Evolutionary conservation across 495 filamentous ascomycete genomes (phyloP), one percentile per base, ranked within the genome.

Genomic region (Acidiella bohemica): DNA sequence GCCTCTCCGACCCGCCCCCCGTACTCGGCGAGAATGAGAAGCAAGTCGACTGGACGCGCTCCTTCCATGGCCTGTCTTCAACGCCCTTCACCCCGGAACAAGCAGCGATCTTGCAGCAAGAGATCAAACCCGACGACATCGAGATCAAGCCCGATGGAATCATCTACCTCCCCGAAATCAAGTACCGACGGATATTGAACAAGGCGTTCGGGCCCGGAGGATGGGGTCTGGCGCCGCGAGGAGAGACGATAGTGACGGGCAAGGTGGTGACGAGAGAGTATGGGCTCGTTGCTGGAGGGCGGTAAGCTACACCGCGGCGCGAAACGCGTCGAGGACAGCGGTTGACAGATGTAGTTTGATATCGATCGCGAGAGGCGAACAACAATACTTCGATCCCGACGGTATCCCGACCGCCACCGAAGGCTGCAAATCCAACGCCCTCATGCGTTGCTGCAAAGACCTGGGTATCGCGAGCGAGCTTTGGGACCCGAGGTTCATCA

Each of bases 131-230:
- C 5, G 71, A 81, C 13, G 88, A 96, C 59, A 74, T 97, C 32
- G 90, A 97, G 68, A 76, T 96, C 53, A 97, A 97, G 66, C 80
- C 83, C 19, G 90, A 97, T 62, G 90, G 90, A 21, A 92, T 97
- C 51, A 66, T 95, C 33, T 97, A 95, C 57, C 69, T 97, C 39
- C 90, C 90, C 11, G 90, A 97, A 71, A 97, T 97, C 66, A 97
- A 97, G 61, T 97, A 97, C 61, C 68, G 90, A 17, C 68, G 90
- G 27, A 94, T 95, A 42, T 62, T 97, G 49, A 95, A 95, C 55
- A 56, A 64, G 27, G 86, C 90, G 0, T 97, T 97, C 62, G 90
- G 90, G 0, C 90, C 90, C 2, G 92, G 92, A 2, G 90, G 80
- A 1, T 97, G 90, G 90, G 92, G 90, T 1, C 60, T 97, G 26